phyloP scores from a whole-genome alignment of 108 stramenopile genomes.

The Stephanodiscus triporus region DNA sequence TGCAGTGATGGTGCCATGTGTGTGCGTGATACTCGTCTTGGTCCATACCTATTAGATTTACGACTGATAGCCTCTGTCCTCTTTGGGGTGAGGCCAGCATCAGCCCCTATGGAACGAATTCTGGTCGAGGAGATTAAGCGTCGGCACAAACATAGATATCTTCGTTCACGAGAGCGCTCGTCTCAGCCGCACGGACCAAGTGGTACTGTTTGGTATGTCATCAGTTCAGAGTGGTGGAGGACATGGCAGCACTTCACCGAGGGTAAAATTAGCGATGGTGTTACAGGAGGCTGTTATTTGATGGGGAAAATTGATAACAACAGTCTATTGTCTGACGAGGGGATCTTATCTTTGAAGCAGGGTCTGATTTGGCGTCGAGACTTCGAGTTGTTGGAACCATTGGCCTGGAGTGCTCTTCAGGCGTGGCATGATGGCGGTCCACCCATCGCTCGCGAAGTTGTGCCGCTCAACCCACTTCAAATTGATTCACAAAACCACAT shows the following conservation, averaged over 20 bases:
- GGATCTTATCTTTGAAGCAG: conserved; percentile 69
- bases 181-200: conserved; percentile 75
- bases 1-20: conserved; percentile 31
- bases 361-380: conserved; percentile 79
- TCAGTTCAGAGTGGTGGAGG: conserved; percentile 73
- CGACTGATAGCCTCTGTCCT: conserved; percentile 75
- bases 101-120: conserved; percentile 62
- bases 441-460: conserved; percentile 80
- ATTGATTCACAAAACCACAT: conserved; percentile 28
- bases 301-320: conserved; percentile 77
- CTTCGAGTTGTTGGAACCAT: conserved; percentile 84
- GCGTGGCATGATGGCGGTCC: conserved; percentile 94
- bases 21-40: conserved; percentile 48
- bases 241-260: conserved; percentile 61
- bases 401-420: conserved; percentile 85
- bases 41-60: conserved; percentile 71
- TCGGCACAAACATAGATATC: conserved; percentile 75
- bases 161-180: conserved; percentile 48
- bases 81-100: conserved; percentile 81
- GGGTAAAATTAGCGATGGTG: conserved; percentile 51
- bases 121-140: conserved; percentile 70
- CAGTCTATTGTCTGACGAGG: conserved; percentile 68
- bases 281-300: conserved; percentile 24
- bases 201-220: conserved; percentile 86
- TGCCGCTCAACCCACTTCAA: conserved; percentile 54